Percentiles rank a stretch among this genome's conserved stretches.
phyloP scores from a whole-genome alignment of 257 asterid species.

The Przewalskia tangutica region DNA sequence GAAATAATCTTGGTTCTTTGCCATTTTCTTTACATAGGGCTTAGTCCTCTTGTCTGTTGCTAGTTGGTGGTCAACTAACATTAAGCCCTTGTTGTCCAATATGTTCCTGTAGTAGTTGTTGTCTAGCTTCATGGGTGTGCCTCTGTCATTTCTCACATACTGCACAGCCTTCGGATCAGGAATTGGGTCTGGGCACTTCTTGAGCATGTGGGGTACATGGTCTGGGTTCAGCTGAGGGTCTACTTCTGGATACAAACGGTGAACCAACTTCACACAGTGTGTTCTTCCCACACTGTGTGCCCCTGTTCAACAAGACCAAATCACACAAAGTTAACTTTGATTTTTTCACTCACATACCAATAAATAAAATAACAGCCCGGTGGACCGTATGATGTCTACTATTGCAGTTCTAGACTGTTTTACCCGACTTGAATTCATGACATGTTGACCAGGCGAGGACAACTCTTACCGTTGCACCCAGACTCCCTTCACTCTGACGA shows the following conservation, averaged over 20 bases:
- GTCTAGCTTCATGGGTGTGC: conserved; percentile 91
- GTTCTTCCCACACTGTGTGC: conserved; percentile 95
- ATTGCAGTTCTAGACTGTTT: too few species aligned
- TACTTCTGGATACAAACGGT: conserved; percentile 88
- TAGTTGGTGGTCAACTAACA: conserved; percentile 76
- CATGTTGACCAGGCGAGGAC: too few species aligned
- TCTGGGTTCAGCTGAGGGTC: conserved; percentile 72
- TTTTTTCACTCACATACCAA: neutral
- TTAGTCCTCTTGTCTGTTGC: conserved; percentile 68
- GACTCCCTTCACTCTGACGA: too few species aligned
- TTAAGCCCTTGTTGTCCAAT: conserved; percentile 70
- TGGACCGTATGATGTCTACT: too few species aligned
- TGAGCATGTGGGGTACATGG: conserved; percentile 84
- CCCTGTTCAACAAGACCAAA: conserved; percentile 29
- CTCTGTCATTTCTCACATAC: conserved; percentile 89
- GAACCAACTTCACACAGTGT: conserved; percentile 92
- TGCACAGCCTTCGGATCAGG: conserved; percentile 99
- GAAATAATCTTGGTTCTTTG: conserved; percentile 74
- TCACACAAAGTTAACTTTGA: neutral
- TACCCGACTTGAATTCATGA: too few species aligned
- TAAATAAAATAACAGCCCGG: too few species aligned
- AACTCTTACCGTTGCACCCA: neutral
- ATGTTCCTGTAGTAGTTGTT: conserved; percentile 86
- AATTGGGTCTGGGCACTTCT: conserved; percentile 85
- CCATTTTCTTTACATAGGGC: conserved; percentile 87